A percentile compares a stretch with the other conserved stretches of the same genome.
Conservation (phyloP, 2,329 filamentous ascomycete genomes). For the Penicillium sp. region DNA sequence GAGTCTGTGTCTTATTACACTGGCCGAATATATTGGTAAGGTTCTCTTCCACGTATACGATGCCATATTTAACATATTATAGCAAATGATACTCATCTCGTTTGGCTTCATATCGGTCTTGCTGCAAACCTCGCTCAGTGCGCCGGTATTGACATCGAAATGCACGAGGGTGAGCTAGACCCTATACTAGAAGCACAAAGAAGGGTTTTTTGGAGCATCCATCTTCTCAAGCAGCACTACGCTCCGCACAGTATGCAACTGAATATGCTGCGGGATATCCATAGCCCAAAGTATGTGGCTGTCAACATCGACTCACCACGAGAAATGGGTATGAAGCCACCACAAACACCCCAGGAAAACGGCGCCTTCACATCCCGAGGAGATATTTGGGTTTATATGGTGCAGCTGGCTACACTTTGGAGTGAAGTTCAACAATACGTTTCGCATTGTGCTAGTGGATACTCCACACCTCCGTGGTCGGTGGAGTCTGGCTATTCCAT, state of each 20-base stretch:
- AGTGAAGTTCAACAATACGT: conserved; percentile 48
- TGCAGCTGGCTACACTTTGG: conserved; percentile 53
- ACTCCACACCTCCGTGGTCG: conserved; percentile 52
- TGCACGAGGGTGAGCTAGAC: conserved; percentile 37
- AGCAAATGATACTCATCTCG: conserved; percentile 52
- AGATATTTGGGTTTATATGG: conserved; percentile 53
- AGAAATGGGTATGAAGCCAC: conserved; percentile 37
- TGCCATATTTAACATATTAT: conserved; percentile 3
- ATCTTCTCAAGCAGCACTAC: conserved; percentile 52
- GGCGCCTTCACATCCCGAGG: conserved; percentile 43
- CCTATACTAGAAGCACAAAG: conserved; percentile 45
- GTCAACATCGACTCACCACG: conserved; percentile 18
- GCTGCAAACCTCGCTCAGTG: conserved; percentile 52
- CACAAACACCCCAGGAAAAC: conserved; percentile 48
- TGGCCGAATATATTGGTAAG: conserved; percentile 51
- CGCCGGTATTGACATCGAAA: conserved; percentile 49
- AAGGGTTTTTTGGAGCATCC: conserved; percentile 53
- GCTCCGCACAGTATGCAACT: conserved; percentile 48
- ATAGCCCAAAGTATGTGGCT: conserved; percentile 33
- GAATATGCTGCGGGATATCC: conserved; percentile 44
- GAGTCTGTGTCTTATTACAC: conserved; percentile 51
- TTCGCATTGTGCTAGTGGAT: conserved; percentile 49
- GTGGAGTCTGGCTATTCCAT: conserved; percentile 53
- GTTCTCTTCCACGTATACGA: background rate
- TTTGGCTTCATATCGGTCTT: conserved; percentile 52